A percentile compares a stretch with the other conserved stretches of the same genome.
Evolutionary conservation across 2,329 filamentous ascomycete genomes (phyloP).

Genomic region (Sporothrix schenckii): DNA sequence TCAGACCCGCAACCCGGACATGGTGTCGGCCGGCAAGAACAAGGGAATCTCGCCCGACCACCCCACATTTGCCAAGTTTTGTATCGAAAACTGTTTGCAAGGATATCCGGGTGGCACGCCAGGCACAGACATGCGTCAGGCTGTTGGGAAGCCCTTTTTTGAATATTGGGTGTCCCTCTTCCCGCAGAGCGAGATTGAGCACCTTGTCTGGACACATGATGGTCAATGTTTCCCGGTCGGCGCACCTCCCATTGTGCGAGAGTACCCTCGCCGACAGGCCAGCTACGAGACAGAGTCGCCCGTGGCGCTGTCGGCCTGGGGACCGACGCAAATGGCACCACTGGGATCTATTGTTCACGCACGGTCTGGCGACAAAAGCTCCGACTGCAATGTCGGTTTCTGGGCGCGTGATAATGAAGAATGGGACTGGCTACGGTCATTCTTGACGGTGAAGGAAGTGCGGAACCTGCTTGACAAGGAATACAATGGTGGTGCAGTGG

Average conservation of each 20-base stretch:
- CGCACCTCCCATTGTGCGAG: slow-evolving; percentile 35
- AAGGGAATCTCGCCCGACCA: slow-evolving; percentile 32
- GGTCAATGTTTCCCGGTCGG: slow-evolving; percentile 36
- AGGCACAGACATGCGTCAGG: slow-evolving; percentile 39
- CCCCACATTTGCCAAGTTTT: slow-evolving; percentile 37
- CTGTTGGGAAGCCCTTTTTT: slow-evolving; percentile 38
- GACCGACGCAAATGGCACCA: slow-evolving; percentile 36
- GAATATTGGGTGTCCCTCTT: slow-evolving; percentile 39
- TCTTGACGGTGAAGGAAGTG: slow-evolving; percentile 42
- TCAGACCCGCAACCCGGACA: slow-evolving; percentile 45
- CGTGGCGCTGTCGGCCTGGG: slow-evolving; percentile 36
- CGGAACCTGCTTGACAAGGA: slow-evolving; percentile 35
- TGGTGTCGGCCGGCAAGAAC: slow-evolving; percentile 30
- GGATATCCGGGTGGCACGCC: slow-evolving; percentile 38
- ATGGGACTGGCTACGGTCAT: slow-evolving; percentile 46
- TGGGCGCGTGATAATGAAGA: slow-evolving; percentile 47
- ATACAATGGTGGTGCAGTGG: slow-evolving; percentile 35
- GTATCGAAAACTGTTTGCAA: slow-evolving; percentile 39
- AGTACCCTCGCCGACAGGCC: slow-evolving; percentile 36
- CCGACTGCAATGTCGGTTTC: slow-evolving; percentile 47
- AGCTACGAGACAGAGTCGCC: slow-evolving; percentile 36
- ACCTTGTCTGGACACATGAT: slow-evolving; percentile 35
- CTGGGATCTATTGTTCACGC: slow-evolving; percentile 45
- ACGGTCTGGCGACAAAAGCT: slow-evolving; percentile 47
- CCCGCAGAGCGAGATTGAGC: slow-evolving; percentile 38